Conservation (phyloP, 2,329 filamentous ascomycete genomes). For the Blastomyces percursus region DNA sequence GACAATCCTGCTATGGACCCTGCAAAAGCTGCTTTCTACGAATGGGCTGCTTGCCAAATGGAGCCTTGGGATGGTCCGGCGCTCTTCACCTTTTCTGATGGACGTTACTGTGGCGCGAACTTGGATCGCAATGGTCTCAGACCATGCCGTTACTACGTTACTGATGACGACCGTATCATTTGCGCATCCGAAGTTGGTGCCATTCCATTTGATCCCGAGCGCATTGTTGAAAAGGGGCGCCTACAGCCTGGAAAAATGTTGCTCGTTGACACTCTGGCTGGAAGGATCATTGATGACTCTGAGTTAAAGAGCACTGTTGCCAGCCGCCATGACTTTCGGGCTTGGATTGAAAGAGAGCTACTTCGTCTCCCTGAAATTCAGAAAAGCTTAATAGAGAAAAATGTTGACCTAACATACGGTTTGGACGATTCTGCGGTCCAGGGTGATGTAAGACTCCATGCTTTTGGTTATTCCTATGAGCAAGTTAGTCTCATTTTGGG, state of each 20-base stretch:
- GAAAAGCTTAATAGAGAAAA: conserved; percentile 42
- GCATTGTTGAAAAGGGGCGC: conserved; percentile 82
- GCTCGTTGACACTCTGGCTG: conserved; percentile 79
- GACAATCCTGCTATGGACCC: conserved; percentile 86
- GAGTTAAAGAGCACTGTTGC: conserved; percentile 85
- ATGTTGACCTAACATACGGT: conserved; percentile 53
- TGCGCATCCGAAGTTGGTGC: conserved; percentile 95
- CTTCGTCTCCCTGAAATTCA: conserved; percentile 68
- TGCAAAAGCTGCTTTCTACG: conserved; percentile 93
- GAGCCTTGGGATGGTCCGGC: conserved; percentile 97
- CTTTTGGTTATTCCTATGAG: conserved; percentile 91
- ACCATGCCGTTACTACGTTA: conserved; percentile 93
- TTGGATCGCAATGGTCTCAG: conserved; percentile 90
- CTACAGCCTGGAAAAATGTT: conserved; percentile 93
- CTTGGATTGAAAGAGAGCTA: conserved; percentile 79
- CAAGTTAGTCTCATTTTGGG: conserved; percentile 85
- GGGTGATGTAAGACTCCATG: conserved; percentile 70
- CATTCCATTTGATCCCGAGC: conserved; percentile 81
- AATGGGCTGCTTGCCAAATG: conserved; percentile 98
- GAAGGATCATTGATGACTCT: conserved; percentile 85
- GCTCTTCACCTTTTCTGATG: conserved; percentile 93
- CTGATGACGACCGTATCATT: conserved; percentile 93
- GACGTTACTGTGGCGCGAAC: conserved; percentile 93
- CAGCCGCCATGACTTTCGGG: conserved; percentile 74
- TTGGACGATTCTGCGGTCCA: conserved; percentile 63